Conservation (phyloP, 495 filamentous ascomycete species). For the Podospora pseudopauciseta region DNA sequence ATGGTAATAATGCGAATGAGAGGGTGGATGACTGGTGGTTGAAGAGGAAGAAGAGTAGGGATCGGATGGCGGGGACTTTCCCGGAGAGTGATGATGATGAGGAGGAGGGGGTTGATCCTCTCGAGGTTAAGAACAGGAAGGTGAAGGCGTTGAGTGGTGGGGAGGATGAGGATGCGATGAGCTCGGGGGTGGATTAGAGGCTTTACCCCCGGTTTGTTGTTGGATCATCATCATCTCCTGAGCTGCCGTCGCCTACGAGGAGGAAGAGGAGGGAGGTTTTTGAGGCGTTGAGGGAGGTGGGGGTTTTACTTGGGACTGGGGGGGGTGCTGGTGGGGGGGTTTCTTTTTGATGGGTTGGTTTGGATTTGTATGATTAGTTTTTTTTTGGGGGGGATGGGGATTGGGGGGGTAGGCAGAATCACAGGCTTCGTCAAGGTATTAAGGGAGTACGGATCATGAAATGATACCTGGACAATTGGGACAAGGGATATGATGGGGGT, state of each 20-base stretch:
- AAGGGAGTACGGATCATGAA: neutral
- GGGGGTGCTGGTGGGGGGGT: neutral
- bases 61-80: slow-evolving; percentile 8
- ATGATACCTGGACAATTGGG: slow-evolving; percentile 2
- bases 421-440: neutral
- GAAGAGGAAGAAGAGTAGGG: slow-evolving; percentile 8
- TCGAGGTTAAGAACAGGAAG: slow-evolving; percentile 3
- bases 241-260: neutral
- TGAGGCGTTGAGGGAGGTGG: neutral
- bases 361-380: neutral
- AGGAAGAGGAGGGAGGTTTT: neutral
- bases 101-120: slow-evolving; percentile 5
- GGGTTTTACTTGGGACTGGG: neutral
- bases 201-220: neutral
- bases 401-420: neutral
- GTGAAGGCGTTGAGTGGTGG: neutral
- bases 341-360: neutral
- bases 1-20: neutral
- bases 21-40: slow-evolving; percentile 7
- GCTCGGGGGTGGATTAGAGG: neutral
- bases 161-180: neutral
- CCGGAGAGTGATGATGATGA: slow-evolving; percentile 12
- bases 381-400: neutral
- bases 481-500: neutral
- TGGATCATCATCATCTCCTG: neutral